Evolutionary conservation across 2,329 filamentous ascomycete genomes (phyloP).

Genomic region (Colletotrichum sp.): DNA sequence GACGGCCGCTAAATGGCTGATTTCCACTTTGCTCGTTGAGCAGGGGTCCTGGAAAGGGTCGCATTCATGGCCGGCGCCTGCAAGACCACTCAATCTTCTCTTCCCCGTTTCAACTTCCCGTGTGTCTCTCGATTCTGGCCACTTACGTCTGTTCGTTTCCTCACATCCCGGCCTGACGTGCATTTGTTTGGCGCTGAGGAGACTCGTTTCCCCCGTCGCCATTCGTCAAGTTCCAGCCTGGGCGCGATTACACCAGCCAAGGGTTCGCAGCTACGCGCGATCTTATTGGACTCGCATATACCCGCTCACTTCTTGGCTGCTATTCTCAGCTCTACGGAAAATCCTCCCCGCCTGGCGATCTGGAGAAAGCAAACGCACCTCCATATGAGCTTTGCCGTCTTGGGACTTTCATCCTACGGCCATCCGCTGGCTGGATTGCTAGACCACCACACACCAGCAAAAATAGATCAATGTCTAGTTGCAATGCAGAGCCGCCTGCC

Average conservation of each 20-base stretch:
- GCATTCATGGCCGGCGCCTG: constrained; percentile 19
- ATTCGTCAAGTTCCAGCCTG: neutral
- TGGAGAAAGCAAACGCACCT: neutral
- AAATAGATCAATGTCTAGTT: neutral
- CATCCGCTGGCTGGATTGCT: no score
- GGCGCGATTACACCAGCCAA: neutral
- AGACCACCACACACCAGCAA: neutral
- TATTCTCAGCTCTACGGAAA: neutral
- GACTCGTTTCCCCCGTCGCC: neutral
- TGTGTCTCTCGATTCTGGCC: neutral
- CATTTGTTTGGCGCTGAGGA: constrained; percentile 16
- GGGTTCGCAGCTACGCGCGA: neutral
- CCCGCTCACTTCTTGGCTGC: neutral
- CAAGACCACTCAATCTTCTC: constrained; percentile 6
- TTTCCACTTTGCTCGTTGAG: no score
- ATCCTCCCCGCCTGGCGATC: neutral
- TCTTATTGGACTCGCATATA: constrained; percentile 7
- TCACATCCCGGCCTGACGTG: neutral
- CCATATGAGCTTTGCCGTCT: no score
- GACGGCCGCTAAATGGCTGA: constrained; percentile 1
- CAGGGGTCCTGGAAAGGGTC: neutral
- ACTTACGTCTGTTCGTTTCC: neutral
- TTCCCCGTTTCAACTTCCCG: neutral
- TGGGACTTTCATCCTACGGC: neutral
- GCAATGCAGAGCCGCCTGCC: constrained; percentile 9